phyloP scores from a whole-genome alignment of 352 stramenopile species.

The Aphanomyces astaci region DNA sequence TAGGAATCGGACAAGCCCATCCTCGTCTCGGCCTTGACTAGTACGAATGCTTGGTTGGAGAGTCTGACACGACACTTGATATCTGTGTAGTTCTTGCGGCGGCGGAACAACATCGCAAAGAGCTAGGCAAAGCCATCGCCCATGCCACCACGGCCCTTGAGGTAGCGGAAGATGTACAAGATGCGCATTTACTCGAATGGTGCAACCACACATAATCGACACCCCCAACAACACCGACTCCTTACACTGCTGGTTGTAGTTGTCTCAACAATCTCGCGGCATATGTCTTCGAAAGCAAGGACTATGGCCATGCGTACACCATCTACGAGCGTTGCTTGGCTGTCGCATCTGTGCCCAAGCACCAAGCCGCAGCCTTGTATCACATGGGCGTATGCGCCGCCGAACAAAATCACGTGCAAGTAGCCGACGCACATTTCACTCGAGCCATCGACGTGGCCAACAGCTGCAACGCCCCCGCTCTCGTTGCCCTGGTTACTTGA shows the following conservation, averaged over 20 bases:
- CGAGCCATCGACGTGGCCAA: conserved; percentile 10
- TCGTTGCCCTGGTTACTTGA: not conserved
- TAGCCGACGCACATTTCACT: conserved; percentile 1
- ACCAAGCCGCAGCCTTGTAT: conserved; percentile 9
- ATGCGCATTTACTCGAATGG: not conserved
- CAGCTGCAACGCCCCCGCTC: not conserved
- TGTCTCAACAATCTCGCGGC: conserved; percentile 12
- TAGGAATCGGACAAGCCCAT: not conserved
- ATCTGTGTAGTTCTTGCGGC: conserved; percentile 1
- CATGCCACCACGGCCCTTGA: not conserved
- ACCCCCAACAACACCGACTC: too few species aligned
- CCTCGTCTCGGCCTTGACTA: not conserved
- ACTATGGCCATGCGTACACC: not conserved
- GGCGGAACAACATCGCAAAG: not conserved
- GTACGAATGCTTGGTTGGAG: not conserved
- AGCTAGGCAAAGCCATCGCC: not conserved
- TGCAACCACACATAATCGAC: not conserved
- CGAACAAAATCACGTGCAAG: not conserved
- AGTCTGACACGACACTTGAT: not conserved
- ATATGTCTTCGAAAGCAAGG: not conserved
- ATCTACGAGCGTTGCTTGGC: not conserved
- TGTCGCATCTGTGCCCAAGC: not conserved
- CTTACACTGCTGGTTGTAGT: too few species aligned
- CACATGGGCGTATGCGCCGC: conserved; percentile 2
- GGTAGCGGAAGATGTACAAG: not conserved